Evolutionary conservation across 1,284 basidiomycete genomes (phyloP), one percentile per base, ranked within the genome.

Genomic region (Cutaneotrichosporon sp.): DNA sequence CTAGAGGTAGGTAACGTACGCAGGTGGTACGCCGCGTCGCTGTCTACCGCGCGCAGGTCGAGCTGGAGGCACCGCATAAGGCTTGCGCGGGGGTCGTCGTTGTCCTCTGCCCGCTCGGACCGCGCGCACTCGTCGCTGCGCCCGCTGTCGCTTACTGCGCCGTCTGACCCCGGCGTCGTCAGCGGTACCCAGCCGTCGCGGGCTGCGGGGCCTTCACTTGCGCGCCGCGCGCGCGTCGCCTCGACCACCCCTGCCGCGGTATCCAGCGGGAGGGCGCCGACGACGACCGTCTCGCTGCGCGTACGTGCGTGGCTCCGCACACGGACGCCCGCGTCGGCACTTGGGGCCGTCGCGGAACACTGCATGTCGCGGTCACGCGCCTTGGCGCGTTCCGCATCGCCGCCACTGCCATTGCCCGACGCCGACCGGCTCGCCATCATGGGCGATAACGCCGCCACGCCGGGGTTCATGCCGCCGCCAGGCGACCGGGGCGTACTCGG

Each of bases 11-110:
- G 14, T 12, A 44, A 51, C 54, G 38, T 12, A 55, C 54, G 45
- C 5, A 55, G 35, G 21, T 55, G 49, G 30, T 47, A 55, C n/a
- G 35, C 30, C n/a, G 22, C 46, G 30, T 38, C 42, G 40, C 14
- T n/a, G 44, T 33, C 46, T 17, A 60, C 40, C 12, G 42, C 46
- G n/a, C 67, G 59, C 44, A 72, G 59, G 57, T 74, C 69, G 5
- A 74, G 58, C 56, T 74, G 72, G 26, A 74, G 53, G 58, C 72
- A 74, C 35, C 67, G 59, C 62, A 72, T 71, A 40, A 41, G 44
- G 23, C 41, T 44, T 30, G 18, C 21, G 26, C 41, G 36, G 30
- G 18, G 23, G n/a, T 18, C 23, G 12, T 23, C 43, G 15, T 41
- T 37, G 22, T 41, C 36, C 20, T 39, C 45, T 20, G 26, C 18